Conservation (phyloP, 78 protist genomes). For the Polysphondylium violaceum region DNA sequence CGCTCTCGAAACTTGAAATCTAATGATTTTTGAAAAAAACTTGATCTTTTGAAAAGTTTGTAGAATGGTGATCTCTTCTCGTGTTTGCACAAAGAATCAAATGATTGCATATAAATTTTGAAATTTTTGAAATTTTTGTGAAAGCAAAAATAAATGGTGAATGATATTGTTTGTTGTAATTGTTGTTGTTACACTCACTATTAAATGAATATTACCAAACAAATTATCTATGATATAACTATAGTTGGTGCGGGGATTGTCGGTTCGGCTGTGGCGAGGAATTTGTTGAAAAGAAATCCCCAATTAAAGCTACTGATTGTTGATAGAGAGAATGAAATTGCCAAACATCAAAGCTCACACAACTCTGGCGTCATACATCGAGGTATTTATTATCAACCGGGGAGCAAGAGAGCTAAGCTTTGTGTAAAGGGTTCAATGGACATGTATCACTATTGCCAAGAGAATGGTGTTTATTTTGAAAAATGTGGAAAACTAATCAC, state of each 20-base stretch:
- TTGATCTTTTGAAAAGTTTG: too few species aligned
- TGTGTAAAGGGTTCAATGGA: constrained; percentile 72
- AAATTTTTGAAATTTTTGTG: too few species aligned
- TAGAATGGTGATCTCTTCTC: too few species aligned
- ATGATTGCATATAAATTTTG: too few species aligned
- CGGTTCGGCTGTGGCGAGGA: constrained; percentile 77
- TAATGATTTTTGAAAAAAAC: too few species aligned
- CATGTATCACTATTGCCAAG: constrained; percentile 60
- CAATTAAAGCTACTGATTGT: constrained; percentile 3
- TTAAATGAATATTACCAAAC: too few species aligned
- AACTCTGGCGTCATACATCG: constrained; percentile 88
- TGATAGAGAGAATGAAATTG: constrained; percentile 66
- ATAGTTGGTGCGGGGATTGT: constrained; percentile 84
- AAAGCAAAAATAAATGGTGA: too few species aligned
- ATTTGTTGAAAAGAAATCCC: constrained; percentile 32
- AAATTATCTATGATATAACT: constrained; percentile 66
- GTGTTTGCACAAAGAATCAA: too few species aligned
- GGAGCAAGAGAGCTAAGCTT: constrained; percentile 47
- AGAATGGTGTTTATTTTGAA: constrained; percentile 37
- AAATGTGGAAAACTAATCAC: constrained; percentile 85
- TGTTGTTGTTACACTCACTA: too few species aligned
- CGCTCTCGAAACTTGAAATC: too few species aligned
- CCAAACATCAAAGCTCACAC: constrained; percentile 75
- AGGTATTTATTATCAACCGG: constrained; percentile 86
- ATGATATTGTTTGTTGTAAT: too few species aligned